Evolutionary conservation across 164 flowering plant genomes (phyloP).

Genomic region (Chimonanthus salicifolius): DNA sequence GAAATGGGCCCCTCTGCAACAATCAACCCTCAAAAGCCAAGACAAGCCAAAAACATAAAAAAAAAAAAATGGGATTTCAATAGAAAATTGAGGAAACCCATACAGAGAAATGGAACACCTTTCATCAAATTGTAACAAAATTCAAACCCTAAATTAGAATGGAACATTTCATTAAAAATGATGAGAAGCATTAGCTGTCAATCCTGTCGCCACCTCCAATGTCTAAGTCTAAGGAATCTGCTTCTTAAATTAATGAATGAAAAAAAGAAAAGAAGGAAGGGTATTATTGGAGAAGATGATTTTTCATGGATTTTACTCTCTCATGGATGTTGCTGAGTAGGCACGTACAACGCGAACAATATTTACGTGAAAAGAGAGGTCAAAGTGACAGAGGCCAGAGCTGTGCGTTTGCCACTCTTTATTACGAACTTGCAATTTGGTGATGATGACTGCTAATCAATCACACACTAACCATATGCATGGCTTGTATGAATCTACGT

Average conservation of each 20-base stretch:
- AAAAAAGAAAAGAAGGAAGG: neutral
- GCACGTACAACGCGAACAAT: too few relatives aligned
- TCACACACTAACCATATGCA: too few relatives aligned
- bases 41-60: neutral
- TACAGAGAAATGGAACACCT: neutral
- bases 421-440: too few relatives aligned
- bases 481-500: too few relatives aligned
- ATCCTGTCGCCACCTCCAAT: neutral
- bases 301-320: too few relatives aligned
- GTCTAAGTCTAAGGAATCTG: neutral
- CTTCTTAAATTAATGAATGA: neutral
- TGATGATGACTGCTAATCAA: too few relatives aligned
- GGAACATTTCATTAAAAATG: neutral
- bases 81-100: conserved; percentile 1
- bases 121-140: neutral
- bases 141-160: neutral
- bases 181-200: neutral
- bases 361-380: too few relatives aligned
- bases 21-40: neutral
- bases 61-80: neutral
- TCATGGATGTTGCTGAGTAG: too few relatives aligned
- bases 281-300: neutral
- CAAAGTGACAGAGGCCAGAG: too few relatives aligned
- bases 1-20: neutral
- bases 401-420: too few relatives aligned